These are phyloP conservation scores for Thermomyces lanuginosus DNA, from an alignment of 2,329 filamentous ascomycete genomes.

Conservation along the genomic window DNA sequence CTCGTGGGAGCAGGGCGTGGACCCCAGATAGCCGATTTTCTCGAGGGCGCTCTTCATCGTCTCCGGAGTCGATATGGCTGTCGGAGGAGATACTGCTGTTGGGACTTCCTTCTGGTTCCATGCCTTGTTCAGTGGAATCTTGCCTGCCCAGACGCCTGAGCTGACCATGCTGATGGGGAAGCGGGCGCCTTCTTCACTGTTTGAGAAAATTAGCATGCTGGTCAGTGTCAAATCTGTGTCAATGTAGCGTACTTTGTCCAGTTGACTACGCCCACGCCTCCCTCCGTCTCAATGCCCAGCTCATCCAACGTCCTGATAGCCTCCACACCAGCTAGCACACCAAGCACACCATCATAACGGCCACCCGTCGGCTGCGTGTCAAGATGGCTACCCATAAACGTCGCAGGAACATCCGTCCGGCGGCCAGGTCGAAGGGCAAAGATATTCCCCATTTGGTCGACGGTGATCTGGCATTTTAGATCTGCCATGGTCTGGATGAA, in stretches of 20 bases:
- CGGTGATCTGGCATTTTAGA: conserved; percentile 45
- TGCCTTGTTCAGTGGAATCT: conserved; percentile 45
- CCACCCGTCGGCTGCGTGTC: conserved; percentile 43
- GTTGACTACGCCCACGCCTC: conserved; percentile 53
- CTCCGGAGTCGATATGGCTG: conserved; percentile 36
- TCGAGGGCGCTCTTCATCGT: conserved; percentile 54
- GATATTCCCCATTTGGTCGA: conserved; percentile 64
- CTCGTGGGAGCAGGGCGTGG: conserved; percentile 38
- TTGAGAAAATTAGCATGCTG: too few species aligned
- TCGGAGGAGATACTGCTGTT: conserved; percentile 25
- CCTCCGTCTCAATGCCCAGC: conserved; percentile 47
- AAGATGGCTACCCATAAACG: conserved; percentile 57
- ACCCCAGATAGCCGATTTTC: conserved; percentile 54
- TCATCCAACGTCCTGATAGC: conserved; percentile 51
- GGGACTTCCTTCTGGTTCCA: conserved; percentile 47
- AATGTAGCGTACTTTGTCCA: conserved; percentile 23
- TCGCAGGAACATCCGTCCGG: conserved; percentile 40
- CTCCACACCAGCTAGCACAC: conserved; percentile 52
- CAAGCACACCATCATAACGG: conserved; percentile 61
- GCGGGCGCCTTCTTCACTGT: conserved; percentile 63
- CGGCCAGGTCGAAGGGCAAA: conserved; percentile 55
- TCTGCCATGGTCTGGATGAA: conserved; percentile 43
- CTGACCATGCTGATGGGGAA: conserved; percentile 61
- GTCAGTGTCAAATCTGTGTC: too few species aligned
- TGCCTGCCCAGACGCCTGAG: conserved; percentile 62